Evolutionary conservation across 129 eudicot genomes (phyloP).

Genomic region (Saussurea involucrata): DNA sequence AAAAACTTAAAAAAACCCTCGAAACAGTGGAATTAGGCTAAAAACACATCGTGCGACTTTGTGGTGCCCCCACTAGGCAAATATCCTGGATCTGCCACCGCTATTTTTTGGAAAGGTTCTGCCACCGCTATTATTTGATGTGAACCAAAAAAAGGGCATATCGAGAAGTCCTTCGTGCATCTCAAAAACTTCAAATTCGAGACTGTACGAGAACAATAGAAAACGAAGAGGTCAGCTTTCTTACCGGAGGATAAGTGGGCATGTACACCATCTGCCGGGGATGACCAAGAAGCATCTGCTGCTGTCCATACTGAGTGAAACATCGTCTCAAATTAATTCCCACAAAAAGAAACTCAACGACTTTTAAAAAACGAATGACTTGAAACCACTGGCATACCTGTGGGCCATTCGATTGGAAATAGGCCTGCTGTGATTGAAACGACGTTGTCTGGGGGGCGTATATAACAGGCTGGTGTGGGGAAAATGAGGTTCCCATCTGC

Average conservation of each 20-base stretch:
- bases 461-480: slow-evolving; percentile 61
- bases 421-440: slow-evolving; percentile 58
- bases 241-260: slow-evolving; percentile 74
- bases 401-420: slow-evolving; percentile 66
- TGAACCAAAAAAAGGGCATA: neutral
- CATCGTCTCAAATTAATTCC: neutral
- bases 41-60: no score
- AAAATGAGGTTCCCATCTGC: slow-evolving; percentile 75
- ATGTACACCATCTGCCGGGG: slow-evolving; percentile 77
- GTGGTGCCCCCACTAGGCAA: no score
- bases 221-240: neutral
- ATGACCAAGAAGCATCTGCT: slow-evolving; percentile 82
- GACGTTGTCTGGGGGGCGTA: slow-evolving; percentile 62
- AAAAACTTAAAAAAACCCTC: no score
- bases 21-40: no score
- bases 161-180: neutral
- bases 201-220: neutral
- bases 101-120: no score
- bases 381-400: slow-evolving; percentile 44
- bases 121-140: neutral
- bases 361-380: neutral
- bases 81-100: no score
- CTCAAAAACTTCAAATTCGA: neutral
- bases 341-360: neutral
- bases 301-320: slow-evolving; percentile 72